Percentiles rank a stretch among this genome's conserved stretches.
These are phyloP conservation scores for Limnomonas spitsbergensis DNA, from an alignment of 139 green algal species.

Conservation along the genomic window DNA sequence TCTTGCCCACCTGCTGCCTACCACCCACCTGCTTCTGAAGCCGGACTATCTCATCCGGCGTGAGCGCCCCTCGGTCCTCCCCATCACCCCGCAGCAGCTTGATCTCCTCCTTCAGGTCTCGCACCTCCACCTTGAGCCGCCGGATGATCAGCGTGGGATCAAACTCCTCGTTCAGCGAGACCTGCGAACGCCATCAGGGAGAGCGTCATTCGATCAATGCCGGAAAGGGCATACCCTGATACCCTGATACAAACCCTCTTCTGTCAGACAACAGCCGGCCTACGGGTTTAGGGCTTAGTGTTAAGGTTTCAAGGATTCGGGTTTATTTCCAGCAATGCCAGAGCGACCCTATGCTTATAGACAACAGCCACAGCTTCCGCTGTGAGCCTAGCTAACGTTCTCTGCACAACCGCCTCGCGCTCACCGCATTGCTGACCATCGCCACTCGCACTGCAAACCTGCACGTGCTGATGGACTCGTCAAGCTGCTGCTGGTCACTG, in stretches of 20 bases:
- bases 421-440: slow-evolving; percentile 76
- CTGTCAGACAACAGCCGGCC: too few species aligned
- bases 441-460: slow-evolving; percentile 89
- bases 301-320: too few species aligned
- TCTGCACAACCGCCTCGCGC: too few species aligned
- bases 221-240: too few species aligned
- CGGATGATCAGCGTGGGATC: slow-evolving; percentile 77
- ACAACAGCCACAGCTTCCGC: too few species aligned
- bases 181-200: slow-evolving; percentile 40
- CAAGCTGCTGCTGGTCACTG: slow-evolving; percentile 41
- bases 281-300: too few species aligned
- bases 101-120: slow-evolving; percentile 77
- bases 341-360: too few species aligned
- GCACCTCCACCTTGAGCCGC: slow-evolving; percentile 66
- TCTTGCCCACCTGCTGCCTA: too few species aligned
- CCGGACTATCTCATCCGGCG: slow-evolving; percentile 58
- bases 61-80: slow-evolving; percentile 59
- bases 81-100: slow-evolving; percentile 52
- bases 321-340: too few species aligned
- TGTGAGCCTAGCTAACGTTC: too few species aligned
- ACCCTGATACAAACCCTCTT: too few species aligned
- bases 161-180: slow-evolving; percentile 85
- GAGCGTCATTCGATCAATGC: too few species aligned
- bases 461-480: slow-evolving; percentile 90
- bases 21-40: slow-evolving; percentile 55